phyloP scores from a whole-genome alignment of 495 filamentous ascomycete species.

The Penicillium flavigenum region DNA sequence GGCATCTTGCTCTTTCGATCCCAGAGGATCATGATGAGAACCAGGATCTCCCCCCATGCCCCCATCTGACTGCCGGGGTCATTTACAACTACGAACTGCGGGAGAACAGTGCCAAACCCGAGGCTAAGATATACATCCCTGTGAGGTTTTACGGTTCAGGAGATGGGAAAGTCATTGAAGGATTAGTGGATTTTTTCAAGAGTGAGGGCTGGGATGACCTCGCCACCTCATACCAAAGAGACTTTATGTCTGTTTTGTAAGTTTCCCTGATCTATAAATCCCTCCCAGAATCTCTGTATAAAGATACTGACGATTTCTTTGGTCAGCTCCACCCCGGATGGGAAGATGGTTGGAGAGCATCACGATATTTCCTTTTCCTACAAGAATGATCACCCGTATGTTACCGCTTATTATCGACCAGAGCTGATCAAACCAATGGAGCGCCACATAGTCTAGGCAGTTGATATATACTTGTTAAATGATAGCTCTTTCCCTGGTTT shows the following conservation, averaged over 20 bases:
- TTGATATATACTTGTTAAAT: background rate
- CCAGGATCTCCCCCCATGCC: constrained; percentile 1
- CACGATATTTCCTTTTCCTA: constrained; percentile 4
- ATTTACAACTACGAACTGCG: constrained; percentile 3
- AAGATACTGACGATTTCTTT: constrained; percentile 3
- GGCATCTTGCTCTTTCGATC: constrained; percentile 4
- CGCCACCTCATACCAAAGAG: constrained; percentile 2
- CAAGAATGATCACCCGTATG: constrained; percentile 3
- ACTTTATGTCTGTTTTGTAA: constrained; percentile 4
- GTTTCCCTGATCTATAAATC: background rate
- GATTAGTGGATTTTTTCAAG: constrained; percentile 2
- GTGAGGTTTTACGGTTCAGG: constrained; percentile 1
- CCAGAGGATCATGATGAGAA: constrained; percentile 1
- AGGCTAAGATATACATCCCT: constrained; percentile 3
- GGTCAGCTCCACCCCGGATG: background rate
- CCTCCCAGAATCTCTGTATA: background rate
- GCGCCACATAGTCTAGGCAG: constrained; percentile 3
- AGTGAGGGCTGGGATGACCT: constrained; percentile 2
- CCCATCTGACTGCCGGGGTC: constrained; percentile 2
- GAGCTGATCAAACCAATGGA: constrained; percentile 2
- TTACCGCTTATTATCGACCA: constrained; percentile 3
- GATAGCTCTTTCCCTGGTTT: constrained; percentile 1
- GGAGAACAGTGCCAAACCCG: background rate
- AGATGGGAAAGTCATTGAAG: constrained; percentile 1
- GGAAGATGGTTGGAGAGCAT: constrained; percentile 3